A percentile compares a stretch with the other conserved stretches of the same genome.
phyloP scores from a whole-genome alignment of 2,329 filamentous ascomycete genomes.

The Botrytis tulipae region DNA sequence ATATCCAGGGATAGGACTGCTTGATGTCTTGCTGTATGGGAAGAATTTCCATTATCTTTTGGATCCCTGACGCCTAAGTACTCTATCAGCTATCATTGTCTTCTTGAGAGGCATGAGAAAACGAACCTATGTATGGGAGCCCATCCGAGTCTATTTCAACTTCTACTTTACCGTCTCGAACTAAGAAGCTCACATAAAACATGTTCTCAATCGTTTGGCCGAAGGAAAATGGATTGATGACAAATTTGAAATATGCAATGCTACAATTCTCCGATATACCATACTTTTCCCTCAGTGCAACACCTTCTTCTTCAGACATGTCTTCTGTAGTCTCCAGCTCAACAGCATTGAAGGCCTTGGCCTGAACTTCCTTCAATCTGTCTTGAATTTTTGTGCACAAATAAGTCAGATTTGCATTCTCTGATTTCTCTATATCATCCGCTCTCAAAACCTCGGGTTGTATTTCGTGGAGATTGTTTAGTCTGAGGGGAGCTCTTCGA shows the following conservation, averaged over 20 bases:
- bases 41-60: not conserved
- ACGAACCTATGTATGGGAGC: conserved; percentile 76
- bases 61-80: conserved; percentile 23
- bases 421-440: conserved; percentile 69
- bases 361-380: conserved; percentile 53
- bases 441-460: conserved; percentile 75
- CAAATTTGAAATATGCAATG: conserved; percentile 79
- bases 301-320: conserved; percentile 46
- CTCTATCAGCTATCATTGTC: conserved; percentile 19
- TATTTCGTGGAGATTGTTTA: conserved; percentile 66
- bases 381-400: conserved; percentile 74
- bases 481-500: conserved; percentile 64
- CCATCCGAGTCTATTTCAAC: conserved; percentile 71
- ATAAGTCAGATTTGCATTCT: conserved; percentile 74
- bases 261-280: conserved; percentile 67
- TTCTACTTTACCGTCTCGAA: conserved; percentile 77
- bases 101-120: conserved; percentile 39
- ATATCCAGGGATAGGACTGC: conserved; percentile 88
- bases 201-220: conserved; percentile 95
- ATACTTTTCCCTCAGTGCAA: conserved; percentile 60
- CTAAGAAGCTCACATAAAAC: conserved; percentile 93
- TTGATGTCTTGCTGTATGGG: conserved; percentile 62
- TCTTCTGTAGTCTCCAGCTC: conserved; percentile 46
- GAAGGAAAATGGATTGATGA: conserved; percentile 86
- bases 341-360: conserved; percentile 48